These are phyloP conservation scores for Solanum ahanhuiri DNA, from an alignment of 257 asterid genomes.

Conservation along the genomic window DNA sequence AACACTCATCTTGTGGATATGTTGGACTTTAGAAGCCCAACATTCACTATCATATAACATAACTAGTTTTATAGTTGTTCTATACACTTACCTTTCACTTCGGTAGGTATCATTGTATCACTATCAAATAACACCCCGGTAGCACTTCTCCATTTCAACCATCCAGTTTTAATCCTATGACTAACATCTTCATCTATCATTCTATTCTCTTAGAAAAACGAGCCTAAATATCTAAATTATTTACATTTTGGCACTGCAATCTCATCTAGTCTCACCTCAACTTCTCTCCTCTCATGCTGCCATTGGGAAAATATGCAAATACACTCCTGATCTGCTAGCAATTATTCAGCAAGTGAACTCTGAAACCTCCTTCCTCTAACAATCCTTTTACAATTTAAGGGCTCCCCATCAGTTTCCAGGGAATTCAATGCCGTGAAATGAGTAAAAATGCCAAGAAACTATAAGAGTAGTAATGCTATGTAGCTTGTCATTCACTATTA, in stretches of 20 bases:
- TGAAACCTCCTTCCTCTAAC: background rate
- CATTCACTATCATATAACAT: background rate
- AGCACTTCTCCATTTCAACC: background rate
- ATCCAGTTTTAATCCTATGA: background rate
- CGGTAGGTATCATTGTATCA: accelerated
- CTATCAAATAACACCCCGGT: background rate
- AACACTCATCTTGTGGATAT: background rate
- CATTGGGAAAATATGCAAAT: background rate
- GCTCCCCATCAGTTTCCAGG: background rate
- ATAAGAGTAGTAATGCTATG: background rate
- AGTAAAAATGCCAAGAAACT: background rate
- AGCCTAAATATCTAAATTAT: background rate
- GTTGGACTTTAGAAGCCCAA: background rate
- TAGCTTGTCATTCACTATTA: background rate
- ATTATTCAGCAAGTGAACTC: background rate
- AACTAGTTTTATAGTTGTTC: background rate
- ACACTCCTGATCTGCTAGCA: background rate
- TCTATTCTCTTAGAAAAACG: background rate
- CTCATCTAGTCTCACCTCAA: background rate
- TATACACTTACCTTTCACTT: background rate
- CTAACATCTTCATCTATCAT: background rate
- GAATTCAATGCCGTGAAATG: background rate
- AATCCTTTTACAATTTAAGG: background rate
- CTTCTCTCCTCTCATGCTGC: background rate
- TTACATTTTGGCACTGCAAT: background rate